These are phyloP conservation scores for Lachnum nothofagi DNA, from an alignment of 2,329 filamentous ascomycete genomes.

Conservation along the genomic window DNA sequence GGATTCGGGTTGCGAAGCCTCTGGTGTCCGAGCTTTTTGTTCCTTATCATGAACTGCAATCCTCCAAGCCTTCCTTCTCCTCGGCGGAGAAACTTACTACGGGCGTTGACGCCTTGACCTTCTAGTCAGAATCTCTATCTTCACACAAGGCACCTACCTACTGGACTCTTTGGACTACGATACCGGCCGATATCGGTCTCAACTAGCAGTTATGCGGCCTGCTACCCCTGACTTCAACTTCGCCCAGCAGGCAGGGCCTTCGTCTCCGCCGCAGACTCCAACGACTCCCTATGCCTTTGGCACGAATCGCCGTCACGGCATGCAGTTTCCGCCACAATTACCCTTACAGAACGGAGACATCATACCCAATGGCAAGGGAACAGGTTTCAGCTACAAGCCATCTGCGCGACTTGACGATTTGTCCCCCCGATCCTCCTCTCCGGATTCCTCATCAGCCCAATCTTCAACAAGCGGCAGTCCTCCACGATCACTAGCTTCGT, in stretches of 20 bases:
- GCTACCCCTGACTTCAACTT: constrained; percentile 40
- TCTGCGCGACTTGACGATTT: constrained; percentile 34
- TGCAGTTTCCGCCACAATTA: constrained; percentile 26
- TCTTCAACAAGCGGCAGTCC: constrained; percentile 26
- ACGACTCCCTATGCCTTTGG: constrained; percentile 33
- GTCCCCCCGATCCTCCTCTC: constrained; percentile 38
- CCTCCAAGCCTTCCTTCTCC: constrained; percentile 32
- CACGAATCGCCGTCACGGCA: constrained; percentile 24
- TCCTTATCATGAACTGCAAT: constrained; percentile 34
- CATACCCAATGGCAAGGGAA: constrained; percentile 35
- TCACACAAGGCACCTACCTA: too few species aligned
- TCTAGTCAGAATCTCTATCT: constrained; percentile 3
- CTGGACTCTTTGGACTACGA: too few species aligned
- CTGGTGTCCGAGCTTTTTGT: constrained; percentile 20
- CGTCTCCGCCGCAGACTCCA: constrained; percentile 46
- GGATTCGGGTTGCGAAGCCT: constrained; percentile 25
- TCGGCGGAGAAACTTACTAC: constrained; percentile 32
- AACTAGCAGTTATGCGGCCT: constrained; percentile 35
- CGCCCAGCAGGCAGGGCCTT: constrained; percentile 36
- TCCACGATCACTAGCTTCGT: constrained; percentile 28
- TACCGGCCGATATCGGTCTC: not conserved
- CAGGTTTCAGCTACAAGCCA: constrained; percentile 33
- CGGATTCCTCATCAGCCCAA: constrained; percentile 30
- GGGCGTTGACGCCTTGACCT: constrained; percentile 32
- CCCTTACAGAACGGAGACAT: constrained; percentile 38